These are phyloP conservation scores for Ploettnerulaceae sp. DNA, from an alignment of 2,329 filamentous ascomycete species.

Conservation along the genomic window DNA sequence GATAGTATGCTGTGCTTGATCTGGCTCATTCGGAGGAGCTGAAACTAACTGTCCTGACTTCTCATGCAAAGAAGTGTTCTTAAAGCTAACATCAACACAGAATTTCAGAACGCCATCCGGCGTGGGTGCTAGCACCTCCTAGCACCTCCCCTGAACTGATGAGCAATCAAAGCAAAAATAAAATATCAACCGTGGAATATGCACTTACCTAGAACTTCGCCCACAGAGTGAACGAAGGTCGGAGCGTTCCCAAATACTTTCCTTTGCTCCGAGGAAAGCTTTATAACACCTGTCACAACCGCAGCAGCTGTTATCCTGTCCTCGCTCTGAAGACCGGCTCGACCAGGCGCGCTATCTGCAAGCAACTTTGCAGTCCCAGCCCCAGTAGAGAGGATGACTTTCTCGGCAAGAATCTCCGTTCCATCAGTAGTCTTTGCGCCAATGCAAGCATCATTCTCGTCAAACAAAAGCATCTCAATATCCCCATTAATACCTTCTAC, in stretches of 20 bases:
- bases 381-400: slow-evolving; percentile 50
- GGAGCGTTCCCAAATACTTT: no score
- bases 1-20: slow-evolving; percentile 41
- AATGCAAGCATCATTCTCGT: no score
- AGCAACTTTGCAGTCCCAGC: slow-evolving; percentile 52
- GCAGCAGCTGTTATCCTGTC: slow-evolving; percentile 53
- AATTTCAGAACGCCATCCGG: slow-evolving; percentile 52
- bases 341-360: slow-evolving; percentile 45
- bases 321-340: slow-evolving; percentile 47
- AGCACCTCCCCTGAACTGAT: no score
- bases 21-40: slow-evolving; percentile 40
- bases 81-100: slow-evolving; percentile 55
- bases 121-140: no score
- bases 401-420: slow-evolving; percentile 44
- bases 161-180: no score
- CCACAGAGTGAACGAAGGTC: no score
- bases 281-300: slow-evolving; percentile 45
- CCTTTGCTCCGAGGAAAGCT: slow-evolving; percentile 23
- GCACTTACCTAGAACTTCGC: no score
- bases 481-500: no score
- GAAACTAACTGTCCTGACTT: slow-evolving; percentile 48
- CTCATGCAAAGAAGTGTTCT: slow-evolving; percentile 45
- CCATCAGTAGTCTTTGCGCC: no score
- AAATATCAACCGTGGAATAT: no score
- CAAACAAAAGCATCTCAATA: no score